Evolutionary conservation across 495 filamentous ascomycete genomes (phyloP), one percentile per base, ranked within the genome.

Genomic region (Xylaria curta): DNA sequence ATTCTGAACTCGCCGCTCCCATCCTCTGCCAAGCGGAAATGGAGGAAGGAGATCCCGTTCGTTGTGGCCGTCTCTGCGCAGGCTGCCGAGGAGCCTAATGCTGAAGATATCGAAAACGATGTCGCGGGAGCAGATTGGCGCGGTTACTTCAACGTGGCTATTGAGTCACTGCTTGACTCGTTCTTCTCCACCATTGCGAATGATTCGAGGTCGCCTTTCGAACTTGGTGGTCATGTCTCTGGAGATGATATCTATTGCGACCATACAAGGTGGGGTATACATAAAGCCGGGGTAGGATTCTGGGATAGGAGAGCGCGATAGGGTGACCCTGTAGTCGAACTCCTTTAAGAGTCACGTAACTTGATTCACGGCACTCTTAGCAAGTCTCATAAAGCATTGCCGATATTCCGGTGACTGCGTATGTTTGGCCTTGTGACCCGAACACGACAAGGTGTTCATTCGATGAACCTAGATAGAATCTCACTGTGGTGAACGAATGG

Each of bases 221-320:
- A 67, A 12, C 31, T 67, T 24, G 64, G 17, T 26, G 46, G 46
- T 24, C 64, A 67, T 19, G 47, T 67, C 40, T n/a, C 19, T 7
- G 64, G 64, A 36, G 64, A 67, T 6, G 64, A 67, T n/a, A 42
- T 67, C 64, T 67, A 56, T 19, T 67, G 64, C 21, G 64, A 67
- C 28, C 51, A 51, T 67, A 67, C 64, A 5, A 33, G 64, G 38
- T 67, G 64, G 64, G 64, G 47, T 12, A 38, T 67, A 56, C 51
- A 67, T 38, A 67, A 67, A 42, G 64, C 64, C 6, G 36, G 31
- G 0, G 64, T 54, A 3, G 64, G 64, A 6, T 67, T 40, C 28
- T 67, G 64, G 47, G 64, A 67, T 28, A 36, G 21, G 36, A 54
- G 64, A 56, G 51, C 21, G 13, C 51, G 21, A 40, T 42, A 54